Base-by-base conservation (phyloP, 2,329 filamentous ascomycete species). In the Beauveria sp. region DNA sequence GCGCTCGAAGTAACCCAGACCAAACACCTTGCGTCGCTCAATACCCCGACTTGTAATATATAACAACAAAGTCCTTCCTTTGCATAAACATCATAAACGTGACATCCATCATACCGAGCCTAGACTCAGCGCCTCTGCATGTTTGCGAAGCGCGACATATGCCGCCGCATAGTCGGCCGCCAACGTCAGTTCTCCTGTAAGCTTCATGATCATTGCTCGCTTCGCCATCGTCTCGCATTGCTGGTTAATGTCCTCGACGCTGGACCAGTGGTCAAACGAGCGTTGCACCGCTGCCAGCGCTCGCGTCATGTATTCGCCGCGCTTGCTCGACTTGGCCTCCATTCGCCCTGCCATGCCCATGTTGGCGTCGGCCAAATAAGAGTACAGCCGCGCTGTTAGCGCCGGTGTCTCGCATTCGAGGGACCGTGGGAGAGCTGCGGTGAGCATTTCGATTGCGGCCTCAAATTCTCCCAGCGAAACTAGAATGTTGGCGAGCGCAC, bases 201-300 rank as follows among this genome's bases (percentile, higher is more conserved):
- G 76, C 72, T 87, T 86, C 79, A 90, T 89, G 56, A 96, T 82
- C 56, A 86, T 86, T 3, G 89, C 88, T 74, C 91, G 93, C 79
- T 95, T 95, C 22, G 88, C 88, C 76, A 93, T 83, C 79, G 90
- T 86, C 73, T 92, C 88, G 69, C 90, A 88, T 74, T 90, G 88
- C 60, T 85, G 86, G n/a, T 78, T 75, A 16, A 87, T 75, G 22
- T 66, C 89, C 70, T 90, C 86, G 16, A 91, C 77, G 52, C 79
- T 80, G 48, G 85, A 83, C 71, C 84, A 96, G 64, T 87, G 82
- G 38, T 77, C 76, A 66, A 87, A 85, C 0, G 88, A 84, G 64
- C 78, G 82, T 61, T 88, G 84, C 53, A 90, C 79, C 34, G 86
- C 84, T 43, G 80, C 79, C 59, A 85, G 70, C 0, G 86, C 87